Percentiles rank a stretch among this genome's conserved stretches.
Conservation (phyloP, 306 rosid species). For the Dryas drummondii region DNA sequence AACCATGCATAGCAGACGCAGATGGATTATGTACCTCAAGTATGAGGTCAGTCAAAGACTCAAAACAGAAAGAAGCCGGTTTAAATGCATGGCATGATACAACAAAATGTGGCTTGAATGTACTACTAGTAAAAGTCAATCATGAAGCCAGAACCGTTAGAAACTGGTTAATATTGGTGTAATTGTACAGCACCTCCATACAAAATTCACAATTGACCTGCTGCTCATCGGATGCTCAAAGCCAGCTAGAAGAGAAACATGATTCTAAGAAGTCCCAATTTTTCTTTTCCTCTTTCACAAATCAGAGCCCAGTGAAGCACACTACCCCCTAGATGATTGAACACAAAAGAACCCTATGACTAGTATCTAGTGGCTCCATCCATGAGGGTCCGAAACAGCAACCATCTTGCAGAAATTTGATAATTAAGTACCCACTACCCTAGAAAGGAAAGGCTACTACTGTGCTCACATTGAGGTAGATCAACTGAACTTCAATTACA, state of each 20-base stretch:
- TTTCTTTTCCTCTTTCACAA: neutral
- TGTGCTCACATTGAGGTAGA: neutral
- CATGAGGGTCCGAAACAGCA: neutral
- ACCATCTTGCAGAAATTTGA: neutral
- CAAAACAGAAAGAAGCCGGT: no score
- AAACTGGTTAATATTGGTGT: neutral
- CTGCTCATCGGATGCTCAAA: neutral
- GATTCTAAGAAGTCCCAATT: neutral
- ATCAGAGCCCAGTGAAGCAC: neutral
- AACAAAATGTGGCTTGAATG: no score
- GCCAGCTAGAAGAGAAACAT: neutral
- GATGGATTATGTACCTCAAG: no score
- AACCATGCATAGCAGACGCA: no score
- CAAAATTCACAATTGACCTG: neutral
- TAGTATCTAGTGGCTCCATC: neutral
- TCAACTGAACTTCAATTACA: neutral
- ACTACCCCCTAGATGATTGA: neutral
- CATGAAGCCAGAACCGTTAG: no score
- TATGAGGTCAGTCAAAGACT: no score
- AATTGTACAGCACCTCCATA: neutral
- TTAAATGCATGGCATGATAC: no score
- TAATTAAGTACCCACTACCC: neutral
- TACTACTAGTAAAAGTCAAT: no score
- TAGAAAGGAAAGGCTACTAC: neutral
- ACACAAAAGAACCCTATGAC: neutral